Base-by-base conservation (phyloP, 371 early-diverging fungal genomes). In the Amoeboaphelidium protococcarum region DNA sequence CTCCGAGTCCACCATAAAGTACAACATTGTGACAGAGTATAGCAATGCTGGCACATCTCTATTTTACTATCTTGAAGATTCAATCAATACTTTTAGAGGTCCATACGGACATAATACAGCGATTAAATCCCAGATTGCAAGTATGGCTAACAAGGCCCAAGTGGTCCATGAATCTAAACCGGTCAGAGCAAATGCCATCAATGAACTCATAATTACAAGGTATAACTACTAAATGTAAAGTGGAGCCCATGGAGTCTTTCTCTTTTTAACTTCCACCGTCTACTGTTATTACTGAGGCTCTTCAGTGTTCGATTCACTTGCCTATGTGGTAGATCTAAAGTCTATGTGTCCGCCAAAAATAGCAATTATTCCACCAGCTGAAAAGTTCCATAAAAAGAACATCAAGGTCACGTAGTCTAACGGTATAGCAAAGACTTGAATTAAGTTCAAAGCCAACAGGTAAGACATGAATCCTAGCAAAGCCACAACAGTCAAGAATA, bases 71-170 rank as follows among this genome's bases (percentile, higher is more conserved):
- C 71, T 65, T 4, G 80, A 72, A 43, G 73, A 73, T 57, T 85
- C 80, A 45, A 85, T 69, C 4, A 85, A 56, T 23, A 81, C 60
- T n/a, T 77, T 69, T 21, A 85, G 66, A 3, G 86, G 86, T n/a
- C 86, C 86, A 67, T 73, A 83, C 2, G 86, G 86, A 57, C 80
- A 81, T 0, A 85, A 62, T 3, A 85, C 86, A 1, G 86, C 86
- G 51, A 85, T 71, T 47, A 85, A 60, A 62, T 85, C 80, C 83
- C 83, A 82, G 13, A 80, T 60, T 12, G 80, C 82, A 19, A 85
- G 58, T 26, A 85, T 48, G 0, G 72, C 81, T 26, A 85, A 55
- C 27, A 85, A 52, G 48, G 81, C 74, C 86, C 86, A 85, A 1
- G 82, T 79, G 0, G 82, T 80, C 70, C 73, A 75, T 45, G 72